Base-by-base conservation (phyloP, 331 rosid species). In the Spiraea crenata region DNA sequence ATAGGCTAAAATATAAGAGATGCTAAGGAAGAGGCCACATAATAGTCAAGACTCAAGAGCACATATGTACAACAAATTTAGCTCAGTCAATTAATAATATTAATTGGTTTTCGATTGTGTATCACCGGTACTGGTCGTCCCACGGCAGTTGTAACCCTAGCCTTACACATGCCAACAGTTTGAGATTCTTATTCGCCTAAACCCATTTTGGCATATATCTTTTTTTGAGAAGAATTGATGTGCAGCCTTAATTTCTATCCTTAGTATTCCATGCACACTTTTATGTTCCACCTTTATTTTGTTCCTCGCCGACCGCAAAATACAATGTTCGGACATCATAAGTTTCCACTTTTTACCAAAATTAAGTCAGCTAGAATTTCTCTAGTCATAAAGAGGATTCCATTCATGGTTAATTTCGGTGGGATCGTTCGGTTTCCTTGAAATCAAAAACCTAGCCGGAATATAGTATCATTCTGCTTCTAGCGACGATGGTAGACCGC, bases 11-110 rank as follows among this genome's bases (percentile, higher is more conserved):
- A 2, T 25, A 25, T 25, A 44, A 48, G 60, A 48, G 50, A 71
- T 60, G 76, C 76, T 58, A 49, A 71, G 59, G 60, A 6, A 37
- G 60, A 70, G 57, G 65, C 42, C 12, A 11, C 49, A 45, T 45
- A 45, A 9, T n/a, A n/a, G n/a, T 25, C 46, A 67, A 7, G 6
- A 37, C 60, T 67, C 61, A 50, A 67, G 72, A 60, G 46, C 56
- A 54, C 5, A 12, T 25, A 25, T 25, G 31, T 25, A 25, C 1
- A 25, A 25, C 1, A 25, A 0, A 0, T 25, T 25, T 25, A 25
- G 31, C 31, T 25, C 31, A 25, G 31, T 25, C 2, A 25, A 25
- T 25, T 25, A 25, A 25, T 0, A 25, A 25, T 25, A 25, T 25
- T 25, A 25, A 25, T 25, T 25, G 31, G 2, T 25, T 25, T 25